phyloP scores from a whole-genome alignment of 495 filamentous ascomycete genomes.

The Neurospora discreta region DNA sequence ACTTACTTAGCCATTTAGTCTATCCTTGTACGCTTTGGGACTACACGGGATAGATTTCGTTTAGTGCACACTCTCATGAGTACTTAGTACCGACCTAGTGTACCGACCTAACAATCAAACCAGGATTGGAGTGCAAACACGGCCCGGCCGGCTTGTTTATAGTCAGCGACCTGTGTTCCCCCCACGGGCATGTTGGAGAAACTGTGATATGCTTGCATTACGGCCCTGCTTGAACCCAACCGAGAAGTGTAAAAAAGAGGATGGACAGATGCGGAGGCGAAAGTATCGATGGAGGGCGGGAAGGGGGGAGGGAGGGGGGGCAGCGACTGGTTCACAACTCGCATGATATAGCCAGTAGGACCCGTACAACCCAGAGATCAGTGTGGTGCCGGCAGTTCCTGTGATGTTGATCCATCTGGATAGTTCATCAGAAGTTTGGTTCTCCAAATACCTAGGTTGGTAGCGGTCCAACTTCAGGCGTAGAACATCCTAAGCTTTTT shows the following conservation, averaged over 20 bases:
- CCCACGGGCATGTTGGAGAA: background rate
- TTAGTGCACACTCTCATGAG: too few relatives aligned
- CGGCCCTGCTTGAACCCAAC: background rate
- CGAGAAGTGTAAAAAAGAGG: background rate
- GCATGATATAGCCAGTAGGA: background rate
- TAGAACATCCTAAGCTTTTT: background rate
- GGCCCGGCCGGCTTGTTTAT: background rate
- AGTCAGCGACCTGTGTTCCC: background rate
- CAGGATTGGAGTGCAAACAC: too few relatives aligned
- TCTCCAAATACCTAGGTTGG: background rate
- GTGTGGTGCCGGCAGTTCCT: background rate
- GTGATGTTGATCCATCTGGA: background rate
- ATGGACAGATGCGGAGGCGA: background rate
- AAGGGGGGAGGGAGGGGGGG: background rate
- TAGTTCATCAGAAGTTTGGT: background rate
- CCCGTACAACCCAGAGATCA: background rate
- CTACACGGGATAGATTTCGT: too few relatives aligned
- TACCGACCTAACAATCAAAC: too few relatives aligned
- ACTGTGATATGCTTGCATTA: background rate
- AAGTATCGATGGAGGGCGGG: background rate
- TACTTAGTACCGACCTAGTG: too few relatives aligned
- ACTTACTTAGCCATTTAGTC: too few relatives aligned
- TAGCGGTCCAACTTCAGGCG: too few relatives aligned
- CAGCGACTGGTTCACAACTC: background rate
- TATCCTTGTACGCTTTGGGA: too few relatives aligned